A percentile compares a stretch with the other conserved stretches of the same genome.
phyloP scores from a whole-genome alignment of 805 yeast species.

The Candida railenensis region DNA sequence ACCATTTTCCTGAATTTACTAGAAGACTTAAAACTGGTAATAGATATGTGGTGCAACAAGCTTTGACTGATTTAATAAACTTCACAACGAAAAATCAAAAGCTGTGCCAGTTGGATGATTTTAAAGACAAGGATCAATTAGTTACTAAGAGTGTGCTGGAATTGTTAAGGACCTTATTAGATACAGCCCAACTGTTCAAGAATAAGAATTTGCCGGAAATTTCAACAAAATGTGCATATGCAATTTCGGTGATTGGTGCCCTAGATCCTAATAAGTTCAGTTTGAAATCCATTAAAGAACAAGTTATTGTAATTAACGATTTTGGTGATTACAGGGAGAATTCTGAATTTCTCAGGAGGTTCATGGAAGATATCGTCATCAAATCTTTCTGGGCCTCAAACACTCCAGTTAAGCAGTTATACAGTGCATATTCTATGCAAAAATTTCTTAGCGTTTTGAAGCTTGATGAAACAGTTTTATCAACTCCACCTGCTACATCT shows the following conservation, averaged over 20 bases:
- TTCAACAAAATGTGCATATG: constrained; percentile 60
- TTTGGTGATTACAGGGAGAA: constrained; percentile 63
- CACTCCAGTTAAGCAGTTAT: constrained; percentile 80
- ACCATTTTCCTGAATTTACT: constrained; percentile 50
- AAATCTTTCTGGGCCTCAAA: constrained; percentile 88
- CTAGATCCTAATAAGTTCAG: constrained; percentile 62
- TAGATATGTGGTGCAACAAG: constrained; percentile 70
- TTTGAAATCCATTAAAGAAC: constrained; percentile 39
- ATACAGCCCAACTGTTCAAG: constrained; percentile 57
- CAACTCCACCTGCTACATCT: constrained; percentile 5
- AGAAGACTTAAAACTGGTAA: constrained; percentile 61
- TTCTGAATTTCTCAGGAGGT: constrained; percentile 59
- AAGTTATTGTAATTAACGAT: constrained; percentile 55
- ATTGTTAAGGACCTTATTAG: constrained; percentile 52
- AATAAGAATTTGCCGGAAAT: constrained; percentile 45
- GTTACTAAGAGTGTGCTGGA: constrained; percentile 35
- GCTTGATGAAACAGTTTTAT: constrained; percentile 28
- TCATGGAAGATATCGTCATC: constrained; percentile 69
- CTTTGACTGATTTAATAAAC: constrained; percentile 58
- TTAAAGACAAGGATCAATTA: constrained; percentile 30
- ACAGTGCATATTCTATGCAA: constrained; percentile 86
- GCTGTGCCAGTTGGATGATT: constrained; percentile 44
- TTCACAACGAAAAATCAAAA: constrained; percentile 52
- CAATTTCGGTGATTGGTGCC: constrained; percentile 76
- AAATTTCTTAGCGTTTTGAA: constrained; percentile 70